Base-by-base conservation (phyloP, 2,329 filamentous ascomycete species). In the Colletotrichum tofieldiae region DNA sequence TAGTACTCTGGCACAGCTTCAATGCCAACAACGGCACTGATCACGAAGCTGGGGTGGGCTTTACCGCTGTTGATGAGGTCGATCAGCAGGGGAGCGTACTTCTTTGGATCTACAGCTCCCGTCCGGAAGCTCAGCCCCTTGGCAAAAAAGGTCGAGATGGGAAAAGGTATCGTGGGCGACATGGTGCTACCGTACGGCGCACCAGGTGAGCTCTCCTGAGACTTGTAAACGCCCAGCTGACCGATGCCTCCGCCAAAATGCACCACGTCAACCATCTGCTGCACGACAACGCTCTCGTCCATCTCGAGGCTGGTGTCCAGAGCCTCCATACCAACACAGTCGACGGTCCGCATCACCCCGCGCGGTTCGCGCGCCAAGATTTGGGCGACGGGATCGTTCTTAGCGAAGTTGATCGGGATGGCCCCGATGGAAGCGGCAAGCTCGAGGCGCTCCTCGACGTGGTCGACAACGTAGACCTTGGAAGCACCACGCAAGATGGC, bases 21-120 rank as follows among this genome's bases (percentile, higher is more conserved):
- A 39, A 81, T 77, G 14, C 75, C 70, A 18, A 79, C 75, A n/a
- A 77, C 75, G 35, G 69, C 68, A 55, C 72, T 75, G 7, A 79
- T 73, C n/a, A 81, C 73, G 52, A 81, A 80, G 5, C 77, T 73
- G 5, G 78, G 77, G 26, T 74, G 65, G 2, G 78, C 78, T 35
- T 75, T 58, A 1, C 77, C 77, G 5, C 61, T 72, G 9, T 73
- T 71, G 23, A 77, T 68, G 43, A 81, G 67, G 1, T 74, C 56
- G 2, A 75, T 73, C 45, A 63, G 72, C 1, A 74, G 20, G 20
- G 75, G 54, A 20, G 67, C 65, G 35, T 65, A 65, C 4, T 49
- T 9, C n/a, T 65, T 65, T 37, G 11, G 62, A 26, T 58, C 29
- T 20, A 65, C 35, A 5, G 61, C 39, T 1, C 72, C 74, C 20